Evolutionary conservation across 192 early-diverging fungal genomes (phyloP), one percentile per base, ranked within the genome.

Genomic region (Coemansia sp.): DNA sequence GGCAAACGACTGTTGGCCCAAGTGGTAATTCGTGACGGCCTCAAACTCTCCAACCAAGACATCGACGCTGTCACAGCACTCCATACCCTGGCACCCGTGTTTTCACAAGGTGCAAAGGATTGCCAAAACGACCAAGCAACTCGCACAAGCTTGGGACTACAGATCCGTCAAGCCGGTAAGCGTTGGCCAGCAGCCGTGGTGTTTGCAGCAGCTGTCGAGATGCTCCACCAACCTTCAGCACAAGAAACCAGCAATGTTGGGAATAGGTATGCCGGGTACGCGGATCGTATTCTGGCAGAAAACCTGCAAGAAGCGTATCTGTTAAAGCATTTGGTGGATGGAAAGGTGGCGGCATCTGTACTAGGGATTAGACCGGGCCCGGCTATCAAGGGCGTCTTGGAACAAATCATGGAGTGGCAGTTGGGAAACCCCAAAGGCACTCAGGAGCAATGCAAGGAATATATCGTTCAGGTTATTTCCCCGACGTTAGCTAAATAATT

Each of bases 361-460:
- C 59, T 94, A 34, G 76, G 76, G 5, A 82, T 94, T 35, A 80
- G 73, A 49, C 87, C 89, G 5, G 92, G 95, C 7, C 87, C 85
- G 8, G 51, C 43, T 9, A 67, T 95, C 9, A 82, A 78, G 45
- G 51, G 53, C 11, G 70, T 88, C 30, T 70, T 95, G n/a, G 66
- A 78, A 4, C 44, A 45, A 1, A 64, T 95, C 24, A 90, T 94
- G 81, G 71, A 73, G 34, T 96, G 88, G 88, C 94, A 98, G 73
- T 61, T 98, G 24, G 77, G 64, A 15, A 47, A 93, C 55, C 86
- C 87, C 0, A 27, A 64, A 0, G 84, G 79, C 3, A 80, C 83
- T 2, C 64, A 60, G 17, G 82, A 81, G 13, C 77, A 88, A 33
- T 87, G 87, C 46, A 67, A 79, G 54, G 46, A 48, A 9, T 85